Evolutionary conservation across 208 protist species (phyloP).

Genomic region (Trypanosoma lewisi): DNA sequence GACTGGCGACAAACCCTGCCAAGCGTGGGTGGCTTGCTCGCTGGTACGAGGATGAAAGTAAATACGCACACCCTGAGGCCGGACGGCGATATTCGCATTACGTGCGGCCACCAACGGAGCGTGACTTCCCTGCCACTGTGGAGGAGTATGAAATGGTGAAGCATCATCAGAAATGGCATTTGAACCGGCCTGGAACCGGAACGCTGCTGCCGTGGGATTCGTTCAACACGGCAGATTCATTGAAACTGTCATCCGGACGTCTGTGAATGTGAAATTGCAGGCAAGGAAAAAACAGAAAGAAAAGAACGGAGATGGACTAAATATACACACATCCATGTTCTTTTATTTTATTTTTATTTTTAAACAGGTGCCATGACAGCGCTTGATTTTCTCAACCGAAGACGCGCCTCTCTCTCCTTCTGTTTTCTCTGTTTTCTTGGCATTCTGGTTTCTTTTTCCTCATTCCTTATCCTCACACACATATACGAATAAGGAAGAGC

Average conservation of each 20-base stretch:
- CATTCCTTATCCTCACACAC: too few relatives aligned
- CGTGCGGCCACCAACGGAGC: constrained; percentile 62
- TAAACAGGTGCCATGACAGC: too few relatives aligned
- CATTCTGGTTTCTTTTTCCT: too few relatives aligned
- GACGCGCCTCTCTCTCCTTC: too few relatives aligned
- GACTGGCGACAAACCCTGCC: constrained; percentile 58
- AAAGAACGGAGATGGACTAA: not conserved
- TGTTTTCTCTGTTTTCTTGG: too few relatives aligned
- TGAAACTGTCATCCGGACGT: constrained; percentile 32
- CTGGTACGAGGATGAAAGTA: constrained; percentile 88
- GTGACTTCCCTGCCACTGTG: constrained; percentile 84
- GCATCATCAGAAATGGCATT: constrained; percentile 92
- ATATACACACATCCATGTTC: too few relatives aligned
- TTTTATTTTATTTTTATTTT: too few relatives aligned
- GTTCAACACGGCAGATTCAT: constrained; percentile 71
- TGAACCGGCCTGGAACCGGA: constrained; percentile 83
- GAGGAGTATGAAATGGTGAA: constrained; percentile 90
- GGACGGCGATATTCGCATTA: constrained; percentile 82
- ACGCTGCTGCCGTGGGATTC: constrained; percentile 87
- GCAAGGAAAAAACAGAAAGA: not conserved
- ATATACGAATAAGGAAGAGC: too few relatives aligned
- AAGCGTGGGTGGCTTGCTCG: constrained; percentile 84
- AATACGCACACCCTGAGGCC: constrained; percentile 82
- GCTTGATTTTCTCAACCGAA: too few relatives aligned
- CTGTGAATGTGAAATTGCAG: constrained; percentile 13